Conservation (phyloP, 129 eudicot genomes). For the Arctium minus region DNA sequence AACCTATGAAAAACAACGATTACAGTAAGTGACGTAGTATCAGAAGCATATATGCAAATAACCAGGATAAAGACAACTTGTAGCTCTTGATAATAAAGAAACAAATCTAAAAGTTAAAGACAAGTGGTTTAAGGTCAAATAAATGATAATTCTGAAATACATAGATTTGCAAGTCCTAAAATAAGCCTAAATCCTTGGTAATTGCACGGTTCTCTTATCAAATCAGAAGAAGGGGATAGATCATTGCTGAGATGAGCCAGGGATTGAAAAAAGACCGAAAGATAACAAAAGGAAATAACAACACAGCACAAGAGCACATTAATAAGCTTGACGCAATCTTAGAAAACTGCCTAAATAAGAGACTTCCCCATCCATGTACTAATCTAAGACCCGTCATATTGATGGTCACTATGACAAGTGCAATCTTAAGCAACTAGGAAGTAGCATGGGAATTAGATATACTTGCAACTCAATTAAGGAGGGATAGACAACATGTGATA, state of each 20-base stretch:
- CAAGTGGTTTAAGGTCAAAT: not conserved
- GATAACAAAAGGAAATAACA: not conserved
- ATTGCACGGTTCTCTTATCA: not conserved
- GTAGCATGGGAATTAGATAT: not conserved
- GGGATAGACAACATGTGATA: not conserved
- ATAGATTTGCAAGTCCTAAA: not conserved
- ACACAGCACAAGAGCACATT: not conserved
- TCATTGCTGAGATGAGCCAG: not conserved
- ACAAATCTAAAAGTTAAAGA: not conserved
- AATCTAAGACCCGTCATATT: not conserved
- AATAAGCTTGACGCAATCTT: not conserved
- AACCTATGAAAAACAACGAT: slow-evolving; percentile 37
- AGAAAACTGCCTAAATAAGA: not conserved
- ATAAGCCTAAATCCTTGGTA: not conserved
- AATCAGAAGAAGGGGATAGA: not conserved
- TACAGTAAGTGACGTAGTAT: not conserved
- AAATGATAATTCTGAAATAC: not conserved
- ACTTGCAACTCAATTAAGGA: not conserved
- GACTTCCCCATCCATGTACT: not conserved
- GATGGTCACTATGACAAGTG: not conserved
- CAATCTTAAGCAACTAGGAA: not conserved
- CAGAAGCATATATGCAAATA: not conserved
- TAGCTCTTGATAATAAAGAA: not conserved
- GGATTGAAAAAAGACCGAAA: not conserved
- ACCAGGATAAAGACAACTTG: not conserved